Evolutionary conservation across 2,329 filamentous ascomycete genomes (phyloP), one percentile per base, ranked within the genome.

Genomic region (Trichophyton simii): DNA sequence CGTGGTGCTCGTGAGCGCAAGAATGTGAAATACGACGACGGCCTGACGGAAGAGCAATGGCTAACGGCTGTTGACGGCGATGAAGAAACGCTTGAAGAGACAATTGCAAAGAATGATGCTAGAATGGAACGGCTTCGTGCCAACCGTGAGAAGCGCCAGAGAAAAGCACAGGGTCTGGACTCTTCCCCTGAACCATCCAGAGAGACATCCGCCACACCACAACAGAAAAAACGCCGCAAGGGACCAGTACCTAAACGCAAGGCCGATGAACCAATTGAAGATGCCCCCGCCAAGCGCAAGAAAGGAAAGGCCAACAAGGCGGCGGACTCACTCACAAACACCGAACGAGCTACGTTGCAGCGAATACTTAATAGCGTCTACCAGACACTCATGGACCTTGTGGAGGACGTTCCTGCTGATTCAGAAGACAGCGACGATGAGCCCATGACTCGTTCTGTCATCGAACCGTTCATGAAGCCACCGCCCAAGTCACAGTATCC

Each of bases 11-110:
- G 94, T 78, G 94, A 99, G 76, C 87, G 95, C 64, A 96, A 91
- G 67, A 87, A 90, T 70, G 91, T 96, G 69, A 88, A 88, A 73
- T 99, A 99, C 68, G 94, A 99, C 69, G 94, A 99, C 70, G 94
- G 95, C 59, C 84, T 99, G 34, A 97, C 94, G 0, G 95, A 99
- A 76, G 94, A 99, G 77, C 95, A 99, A 75, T 99, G 94, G 94
- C 83, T 97, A 59, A 92, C 96, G 79, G 94, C 94, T 60, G 92
- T 99, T 36, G 94, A 99, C 72, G 92, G 95, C 63, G 91, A 96
- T 58, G 94, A 99, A 1, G 94, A 99, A 71, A 87, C 85, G 0
- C 91, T 96, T 34, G 94, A 97, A 72, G 91, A 90, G 60, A 94
- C 94, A 1, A 91, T 95, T 42, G 88, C 89, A 41, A 86, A 94